phyloP scores from a whole-genome alignment of 2,329 filamentous ascomycete genomes.

The Neonectria ditissima region DNA sequence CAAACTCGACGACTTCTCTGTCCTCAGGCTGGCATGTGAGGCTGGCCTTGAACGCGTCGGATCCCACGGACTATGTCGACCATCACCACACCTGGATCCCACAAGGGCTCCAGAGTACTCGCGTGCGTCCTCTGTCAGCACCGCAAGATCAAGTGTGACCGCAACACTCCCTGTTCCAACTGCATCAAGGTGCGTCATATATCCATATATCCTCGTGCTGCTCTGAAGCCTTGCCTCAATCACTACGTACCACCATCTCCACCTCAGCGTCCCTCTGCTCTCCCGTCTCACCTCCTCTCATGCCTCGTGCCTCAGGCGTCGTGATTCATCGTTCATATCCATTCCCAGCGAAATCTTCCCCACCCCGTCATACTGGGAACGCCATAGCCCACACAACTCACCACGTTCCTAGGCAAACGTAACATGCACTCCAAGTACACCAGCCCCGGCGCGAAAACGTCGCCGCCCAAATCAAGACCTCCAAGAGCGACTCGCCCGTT shows the following conservation, averaged over 20 bases:
- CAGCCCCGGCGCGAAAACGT: slow-evolving; percentile 69
- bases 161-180: slow-evolving; percentile 69
- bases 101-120: slow-evolving; percentile 60
- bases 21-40: slow-evolving; percentile 47
- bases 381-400: slow-evolving; percentile 20
- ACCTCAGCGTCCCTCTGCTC: neutral
- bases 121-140: slow-evolving; percentile 70
- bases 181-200: slow-evolving; percentile 65
- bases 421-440: slow-evolving; percentile 69
- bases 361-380: neutral
- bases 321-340: slow-evolving; percentile 9
- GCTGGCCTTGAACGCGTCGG: slow-evolving; percentile 26
- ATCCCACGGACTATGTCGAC: slow-evolving; percentile 49
- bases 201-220: slow-evolving; percentile 34
- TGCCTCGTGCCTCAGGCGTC: slow-evolving; percentile 10
- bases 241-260: neutral
- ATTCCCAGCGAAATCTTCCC: neutral
- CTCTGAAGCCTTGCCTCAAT: neutral
- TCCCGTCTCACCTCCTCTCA: slow-evolving; percentile 7
- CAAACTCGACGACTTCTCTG: neutral
- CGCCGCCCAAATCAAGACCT: slow-evolving; percentile 71
- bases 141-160: slow-evolving; percentile 73
- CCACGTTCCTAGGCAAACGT: slow-evolving; percentile 63
- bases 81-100: slow-evolving; percentile 41
- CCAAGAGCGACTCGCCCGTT: slow-evolving; percentile 69